These are phyloP conservation scores for Pythium phragmiticola DNA, from an alignment of 352 stramenopile genomes.

Conservation along the genomic window DNA sequence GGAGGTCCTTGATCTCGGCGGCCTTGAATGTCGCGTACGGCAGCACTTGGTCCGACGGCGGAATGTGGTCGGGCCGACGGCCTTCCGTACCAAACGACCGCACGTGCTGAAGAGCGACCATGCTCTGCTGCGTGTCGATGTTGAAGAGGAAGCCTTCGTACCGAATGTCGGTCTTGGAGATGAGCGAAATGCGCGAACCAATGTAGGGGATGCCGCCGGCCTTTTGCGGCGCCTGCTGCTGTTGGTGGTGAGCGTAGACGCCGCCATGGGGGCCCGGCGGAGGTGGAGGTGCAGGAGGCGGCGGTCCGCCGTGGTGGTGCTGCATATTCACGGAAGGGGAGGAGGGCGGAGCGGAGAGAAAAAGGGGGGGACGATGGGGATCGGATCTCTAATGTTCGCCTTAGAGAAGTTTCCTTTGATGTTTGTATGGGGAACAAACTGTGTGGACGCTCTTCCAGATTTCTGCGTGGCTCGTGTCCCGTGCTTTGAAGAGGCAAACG, in stretches of 20 bases:
- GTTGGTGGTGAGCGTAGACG: slow-evolving; percentile 24
- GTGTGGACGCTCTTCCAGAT: slow-evolving; percentile 1
- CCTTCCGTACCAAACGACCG: slow-evolving; percentile 85
- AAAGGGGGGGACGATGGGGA: not conserved
- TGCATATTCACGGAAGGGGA: slow-evolving; percentile 12
- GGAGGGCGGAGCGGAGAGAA: not conserved
- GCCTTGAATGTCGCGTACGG: slow-evolving; percentile 84
- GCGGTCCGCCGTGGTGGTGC: slow-evolving; percentile 18
- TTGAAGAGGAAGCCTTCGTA: slow-evolving; percentile 88
- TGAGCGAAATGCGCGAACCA: slow-evolving; percentile 76
- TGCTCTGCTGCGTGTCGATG: slow-evolving; percentile 83
- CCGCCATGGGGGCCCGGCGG: slow-evolving; percentile 18
- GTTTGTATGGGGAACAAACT: not conserved
- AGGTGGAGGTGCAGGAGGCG: slow-evolving; percentile 9
- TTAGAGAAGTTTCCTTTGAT: not conserved
- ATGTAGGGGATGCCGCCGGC: slow-evolving; percentile 70
- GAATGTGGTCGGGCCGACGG: slow-evolving; percentile 67
- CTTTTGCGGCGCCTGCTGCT: slow-evolving; percentile 7
- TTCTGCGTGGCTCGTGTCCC: slow-evolving; percentile 5
- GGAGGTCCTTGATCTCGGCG: slow-evolving; percentile 82
- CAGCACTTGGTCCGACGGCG: slow-evolving; percentile 68
- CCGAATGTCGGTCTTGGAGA: slow-evolving; percentile 88
- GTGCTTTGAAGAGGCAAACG: not conserved
- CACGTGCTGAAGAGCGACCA: slow-evolving; percentile 76
- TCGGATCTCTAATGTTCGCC: not conserved